Evolutionary conservation across 176 grass and related monocot species (phyloP).

Genomic region (Oryza rufipogon): DNA sequence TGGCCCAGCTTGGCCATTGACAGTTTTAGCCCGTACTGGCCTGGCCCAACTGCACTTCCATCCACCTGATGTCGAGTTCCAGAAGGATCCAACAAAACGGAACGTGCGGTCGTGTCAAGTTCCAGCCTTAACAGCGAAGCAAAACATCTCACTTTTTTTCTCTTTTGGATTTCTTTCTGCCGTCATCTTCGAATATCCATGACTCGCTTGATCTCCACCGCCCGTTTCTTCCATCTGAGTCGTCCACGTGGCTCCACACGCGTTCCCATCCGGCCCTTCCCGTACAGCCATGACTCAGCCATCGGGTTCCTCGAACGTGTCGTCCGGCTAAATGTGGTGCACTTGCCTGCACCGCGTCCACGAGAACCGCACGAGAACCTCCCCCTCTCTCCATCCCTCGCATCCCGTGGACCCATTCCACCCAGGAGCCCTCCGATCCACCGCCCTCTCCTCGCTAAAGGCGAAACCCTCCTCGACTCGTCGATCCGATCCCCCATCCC

Average conservation of each 20-base stretch:
- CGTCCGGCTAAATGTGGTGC: background rate
- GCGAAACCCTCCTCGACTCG: background rate
- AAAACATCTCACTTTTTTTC: background rate
- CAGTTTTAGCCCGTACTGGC: too few species aligned
- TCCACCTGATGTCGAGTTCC: background rate
- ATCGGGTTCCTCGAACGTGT: slow-evolving; percentile 50
- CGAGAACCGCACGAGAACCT: background rate
- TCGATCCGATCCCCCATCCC: slow-evolving; percentile 10
- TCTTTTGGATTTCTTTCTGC: background rate
- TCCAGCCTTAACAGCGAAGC: slow-evolving; percentile 47
- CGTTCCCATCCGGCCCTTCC: slow-evolving; percentile 14
- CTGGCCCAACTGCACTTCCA: too few species aligned
- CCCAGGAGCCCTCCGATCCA: slow-evolving; percentile 7
- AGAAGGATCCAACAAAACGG: background rate
- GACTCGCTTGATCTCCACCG: background rate
- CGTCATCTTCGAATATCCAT: background rate
- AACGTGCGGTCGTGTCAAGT: background rate
- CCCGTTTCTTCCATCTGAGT: background rate
- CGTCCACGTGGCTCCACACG: slow-evolving; percentile 33
- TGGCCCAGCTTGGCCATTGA: background rate
- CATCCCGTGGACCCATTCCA: slow-evolving; percentile 28
- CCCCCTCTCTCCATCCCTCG: accelerated
- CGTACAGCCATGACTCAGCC: slow-evolving; percentile 52
- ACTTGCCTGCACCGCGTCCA: background rate
- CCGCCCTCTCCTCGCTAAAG: slow-evolving; percentile 50